Conservation (phyloP, 176 grass and related monocot genomes). For the Juncus inflexus region DNA sequence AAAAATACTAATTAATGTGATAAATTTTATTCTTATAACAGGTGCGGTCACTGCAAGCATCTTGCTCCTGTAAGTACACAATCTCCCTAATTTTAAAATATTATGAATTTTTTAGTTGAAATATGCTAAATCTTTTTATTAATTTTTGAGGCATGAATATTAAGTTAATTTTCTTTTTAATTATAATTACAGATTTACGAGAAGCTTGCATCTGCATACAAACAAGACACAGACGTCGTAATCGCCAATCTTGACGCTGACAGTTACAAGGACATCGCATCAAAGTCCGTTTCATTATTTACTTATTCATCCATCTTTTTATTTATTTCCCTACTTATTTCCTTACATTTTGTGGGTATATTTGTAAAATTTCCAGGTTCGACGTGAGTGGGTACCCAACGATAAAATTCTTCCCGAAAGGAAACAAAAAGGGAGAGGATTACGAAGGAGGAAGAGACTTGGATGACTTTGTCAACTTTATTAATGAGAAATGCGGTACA, state of each 20-base stretch:
- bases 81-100: conserved; percentile 17
- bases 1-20: not conserved
- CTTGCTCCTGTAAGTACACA: conserved; percentile 87
- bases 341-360: not conserved
- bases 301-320: not conserved
- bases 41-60: conserved; percentile 97
- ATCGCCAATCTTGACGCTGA: conserved; percentile 98
- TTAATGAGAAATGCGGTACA: conserved; percentile 89
- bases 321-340: not conserved
- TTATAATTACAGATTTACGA: conserved; percentile 67
- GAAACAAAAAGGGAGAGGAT: conserved; percentile 93
- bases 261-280: conserved; percentile 71
- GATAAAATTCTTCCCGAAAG: conserved; percentile 90
- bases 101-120: not conserved
- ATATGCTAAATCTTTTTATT: conserved; percentile 4
- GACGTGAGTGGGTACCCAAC: conserved; percentile 92
- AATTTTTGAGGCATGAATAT: conserved; percentile 15
- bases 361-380: conserved; percentile 46
- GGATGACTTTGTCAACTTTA: conserved; percentile 89
- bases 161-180: conserved; percentile 30
- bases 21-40: conserved; percentile 40
- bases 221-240: conserved; percentile 60
- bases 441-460: conserved; percentile 80
- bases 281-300: conserved; percentile 49
- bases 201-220: conserved; percentile 71